Conservation (phyloP, 2,329 filamentous ascomycete genomes). For the Hypoxylon sp. region DNA sequence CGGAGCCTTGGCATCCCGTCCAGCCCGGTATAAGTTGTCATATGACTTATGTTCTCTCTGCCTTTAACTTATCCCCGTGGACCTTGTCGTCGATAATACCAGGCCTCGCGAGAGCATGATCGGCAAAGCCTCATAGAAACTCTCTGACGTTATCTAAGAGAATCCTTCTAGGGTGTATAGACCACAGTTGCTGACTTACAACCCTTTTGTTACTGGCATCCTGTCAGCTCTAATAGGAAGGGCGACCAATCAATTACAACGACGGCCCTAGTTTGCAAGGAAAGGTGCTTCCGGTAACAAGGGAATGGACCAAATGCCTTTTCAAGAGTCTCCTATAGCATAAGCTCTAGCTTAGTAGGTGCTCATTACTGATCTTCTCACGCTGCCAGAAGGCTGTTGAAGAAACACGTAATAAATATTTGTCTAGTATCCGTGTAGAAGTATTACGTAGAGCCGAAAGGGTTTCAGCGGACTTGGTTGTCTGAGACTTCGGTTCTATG, state of each 20-base stretch:
- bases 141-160: slow-evolving; percentile 30
- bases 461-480: slow-evolving; percentile 12
- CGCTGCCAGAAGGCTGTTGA: slow-evolving; percentile 12
- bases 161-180: slow-evolving; percentile 6
- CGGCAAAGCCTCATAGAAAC: slow-evolving; percentile 14
- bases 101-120: slow-evolving; percentile 10
- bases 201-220: slow-evolving; percentile 16
- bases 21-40: slow-evolving; percentile 31
- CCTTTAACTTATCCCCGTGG: slow-evolving; percentile 12
- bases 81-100: slow-evolving; percentile 8
- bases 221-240: slow-evolving; percentile 22
- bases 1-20: slow-evolving; percentile 37
- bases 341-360: slow-evolving; percentile 14
- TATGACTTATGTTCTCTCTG: slow-evolving; percentile 32
- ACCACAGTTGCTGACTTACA: slow-evolving; percentile 10
- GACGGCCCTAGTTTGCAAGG: slow-evolving; percentile 4
- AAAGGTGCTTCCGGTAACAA: slow-evolving; percentile 12
- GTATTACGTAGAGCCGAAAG: slow-evolving; percentile 17
- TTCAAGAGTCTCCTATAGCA: slow-evolving; percentile 2
- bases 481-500: slow-evolving; percentile 30
- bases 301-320: slow-evolving; percentile 7
- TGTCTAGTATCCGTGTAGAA: background rate
- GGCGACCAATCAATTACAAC: slow-evolving; percentile 11
- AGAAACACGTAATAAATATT: slow-evolving; percentile 1
- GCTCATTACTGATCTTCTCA: background rate